Evolutionary conservation across 331 rosid species (phyloP), one percentile per base, ranked within the genome.

Genomic region (Spiraea crenata): DNA sequence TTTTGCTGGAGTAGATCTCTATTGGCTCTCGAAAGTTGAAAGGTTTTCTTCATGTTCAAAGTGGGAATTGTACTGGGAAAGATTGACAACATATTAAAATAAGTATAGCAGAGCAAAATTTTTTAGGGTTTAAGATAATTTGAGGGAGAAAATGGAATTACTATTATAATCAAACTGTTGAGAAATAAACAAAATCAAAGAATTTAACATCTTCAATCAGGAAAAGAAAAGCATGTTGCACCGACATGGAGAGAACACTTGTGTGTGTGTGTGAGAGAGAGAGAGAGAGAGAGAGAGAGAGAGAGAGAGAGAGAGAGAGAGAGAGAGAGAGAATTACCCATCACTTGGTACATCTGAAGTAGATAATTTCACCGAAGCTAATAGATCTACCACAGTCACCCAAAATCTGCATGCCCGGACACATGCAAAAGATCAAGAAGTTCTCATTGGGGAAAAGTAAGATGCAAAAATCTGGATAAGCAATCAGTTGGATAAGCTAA

Each of bases 1-100:
- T 60, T 76, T 80, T 81, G 81, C 83, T 15, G 86, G 82, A 88
- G 64, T 35, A 86, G 58, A 56, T 91, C 98, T 75, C 78, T 86
- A 62, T 85, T 83, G 20, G 80, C 85, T 82, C 91, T 91, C 0
- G 89, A 64, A 31, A 95, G 87, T 75, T 82, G 92, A 82, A 95
- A 95, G 37, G 89, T 78, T 80, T 75, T 91, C 73, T 89, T 96
- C 83, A 91, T 82, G 65, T 81, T 85, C 82, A 86, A 93, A 70
- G 90, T 44, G 3, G 96, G 88, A 65, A 86, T 95, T 63, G 84
- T 42, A 34, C 99, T 95, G 86, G 31, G 76, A 85, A 71, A 37
- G 46, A 44, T 42, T 44, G 45, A 44, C 42, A 5, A 44, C 40
- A 40, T 19, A 57, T 69, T 14, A 20, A 7, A 40, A 3, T 3